These are phyloP conservation scores for Cenchrus americanus DNA, from an alignment of 176 grass and related monocot genomes.

Conservation along the genomic window DNA sequence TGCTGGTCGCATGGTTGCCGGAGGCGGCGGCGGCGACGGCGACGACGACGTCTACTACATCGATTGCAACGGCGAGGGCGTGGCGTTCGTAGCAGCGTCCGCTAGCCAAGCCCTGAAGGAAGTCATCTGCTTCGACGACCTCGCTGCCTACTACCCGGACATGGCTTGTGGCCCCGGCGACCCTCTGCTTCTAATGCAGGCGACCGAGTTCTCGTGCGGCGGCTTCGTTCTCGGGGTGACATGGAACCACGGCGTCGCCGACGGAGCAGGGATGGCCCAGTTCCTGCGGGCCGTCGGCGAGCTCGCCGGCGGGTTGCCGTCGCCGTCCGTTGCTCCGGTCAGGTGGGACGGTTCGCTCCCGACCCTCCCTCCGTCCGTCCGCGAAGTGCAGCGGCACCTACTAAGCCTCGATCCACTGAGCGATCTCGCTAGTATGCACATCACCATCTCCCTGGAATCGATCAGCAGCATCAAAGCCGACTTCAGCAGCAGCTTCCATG, in stretches of 20 bases:
- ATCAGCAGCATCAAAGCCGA: neutral
- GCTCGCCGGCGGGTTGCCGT: neutral
- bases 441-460: neutral
- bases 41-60: neutral
- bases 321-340: neutral
- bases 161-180: neutral
- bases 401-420: neutral
- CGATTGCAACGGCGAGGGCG: neutral
- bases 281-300: neutral
- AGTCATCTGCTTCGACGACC: neutral
- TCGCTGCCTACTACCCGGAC: neutral
- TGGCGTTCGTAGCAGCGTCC: neutral
- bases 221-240: neutral
- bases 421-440: neutral
- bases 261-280: neutral
- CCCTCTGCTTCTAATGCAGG: neutral
- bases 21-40: neutral
- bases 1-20: neutral
- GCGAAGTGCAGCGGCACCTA: neutral
- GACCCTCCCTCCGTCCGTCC: neutral
- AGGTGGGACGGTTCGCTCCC: neutral
- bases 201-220: conserved; percentile 8
- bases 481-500: neutral
- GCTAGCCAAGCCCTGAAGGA: neutral
- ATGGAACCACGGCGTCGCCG: neutral